Base-by-base conservation (phyloP, 768 basidiomycete genomes). In the Boletales sp. region DNA sequence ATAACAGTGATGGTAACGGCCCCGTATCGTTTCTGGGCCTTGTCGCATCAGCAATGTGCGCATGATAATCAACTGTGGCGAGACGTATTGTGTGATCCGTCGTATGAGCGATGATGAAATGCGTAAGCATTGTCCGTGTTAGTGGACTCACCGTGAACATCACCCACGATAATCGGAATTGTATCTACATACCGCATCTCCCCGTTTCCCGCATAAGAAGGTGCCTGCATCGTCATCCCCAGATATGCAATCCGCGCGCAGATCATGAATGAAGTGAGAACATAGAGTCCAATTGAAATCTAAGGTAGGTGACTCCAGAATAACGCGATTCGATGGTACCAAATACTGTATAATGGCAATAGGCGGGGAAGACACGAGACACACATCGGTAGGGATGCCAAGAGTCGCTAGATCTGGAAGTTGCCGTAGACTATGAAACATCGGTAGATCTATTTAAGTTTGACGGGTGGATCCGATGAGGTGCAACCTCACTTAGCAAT, bases 361-460 rank as follows among this genome's bases (percentile, higher is more conserved):
- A 14, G 17, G 36, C 18, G 0, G 17, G 8, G 38, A 7, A 9
- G 21, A 34, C 34, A 39, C 21, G 38, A 39, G 12, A 5, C 3
- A 12, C 13, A 19, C 18, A 13, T 39, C 21, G 19, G 15, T 34
- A 18, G 35, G 15, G 37, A 40, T 18, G 14, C 45, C 37, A 17
- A 36, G 45, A 35, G 37, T 18, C 13, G 38, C 50, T 9, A 19
- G 21, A 42, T 21, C n/a, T 31, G 12, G n/a, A 43, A n/a, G 19
- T 19, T 15, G n/a, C 48, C 46, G 63, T 65, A 73, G 9, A 72
- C 57, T 15, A 69, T 59, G 27, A 52, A 70, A 47, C 64, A 67
- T 18, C 71, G 71, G 52, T 67, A 65, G 15, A 73, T 55, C 70
- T 73, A 3, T n/a, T 12, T n/a, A n/a, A n/a, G n/a, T n/a, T 18